Base-by-base conservation (phyloP, 2,329 filamentous ascomycete species). In the Aureobasidium lini region DNA sequence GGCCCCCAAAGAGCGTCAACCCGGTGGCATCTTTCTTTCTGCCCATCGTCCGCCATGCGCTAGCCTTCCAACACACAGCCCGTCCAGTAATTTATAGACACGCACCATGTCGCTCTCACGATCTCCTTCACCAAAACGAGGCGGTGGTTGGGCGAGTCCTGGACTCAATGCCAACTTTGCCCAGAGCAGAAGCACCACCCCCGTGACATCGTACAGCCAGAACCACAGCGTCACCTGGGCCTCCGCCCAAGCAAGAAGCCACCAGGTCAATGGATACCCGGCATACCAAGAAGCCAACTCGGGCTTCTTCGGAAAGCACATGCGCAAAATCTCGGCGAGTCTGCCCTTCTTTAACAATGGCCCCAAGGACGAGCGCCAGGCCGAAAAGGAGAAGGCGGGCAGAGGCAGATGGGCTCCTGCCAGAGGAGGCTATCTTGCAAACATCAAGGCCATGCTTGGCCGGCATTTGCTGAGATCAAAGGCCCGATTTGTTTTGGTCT, bases 81-180 rank as follows among this genome's bases (percentile, higher is more conserved):
- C 32, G 40, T 46, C 52, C 31, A 57, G 16, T 48, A 46, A 48
- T 40, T 37, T 18, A n/a, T 18, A 44, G 39, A 54, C 31, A 16
- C 28, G n/a, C 36, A 29, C 46, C 44, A 96, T 96, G 92, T 89
- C 89, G 66, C 77, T 93, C 63, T 94, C 91, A 66, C 85, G 90
- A 75, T 95, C 90, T 70, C 90, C 92, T 53, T 96, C 90, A 59
- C 93, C 92, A 63, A 82, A 85, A 63, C 87, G 85, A 62, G 88
- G 88, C 68, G 90, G 90, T 70, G 91, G 91, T 67, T 96, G 93
- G 92, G 85, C 89, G 60, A 94, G 87, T 86, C 64, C 81, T 90
- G 70, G 89, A 61, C 80, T 95, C 67, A 87, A 84, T 69, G 85
- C 88, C 62, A 85, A 84, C 64, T 78, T 75, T 36, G 54, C 47